phyloP scores from a whole-genome alignment of 306 rosid genomes.

The Fagus sylvatica region DNA sequence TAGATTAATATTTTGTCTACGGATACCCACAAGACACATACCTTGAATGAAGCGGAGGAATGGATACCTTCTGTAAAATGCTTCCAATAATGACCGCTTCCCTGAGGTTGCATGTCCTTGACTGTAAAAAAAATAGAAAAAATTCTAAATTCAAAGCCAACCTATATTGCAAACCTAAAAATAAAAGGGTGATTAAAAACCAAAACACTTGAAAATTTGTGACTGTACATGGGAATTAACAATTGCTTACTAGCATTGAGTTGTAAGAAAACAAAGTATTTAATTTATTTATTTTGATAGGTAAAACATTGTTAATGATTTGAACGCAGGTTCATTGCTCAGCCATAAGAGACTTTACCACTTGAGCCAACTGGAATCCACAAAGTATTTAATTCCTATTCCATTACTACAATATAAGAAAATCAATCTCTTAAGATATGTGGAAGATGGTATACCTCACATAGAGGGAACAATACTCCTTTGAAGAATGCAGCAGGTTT shows the following conservation, averaged over 20 bases:
- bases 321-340: no score
- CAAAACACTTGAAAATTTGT: no score
- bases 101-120: constrained; percentile 76
- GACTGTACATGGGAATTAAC: no score
- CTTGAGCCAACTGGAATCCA: no score
- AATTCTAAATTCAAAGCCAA: background rate
- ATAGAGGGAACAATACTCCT: constrained; percentile 84
- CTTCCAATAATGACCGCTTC: constrained; percentile 97
- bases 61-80: constrained; percentile 74
- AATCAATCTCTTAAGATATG: constrained; percentile 2
- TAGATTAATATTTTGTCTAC: constrained; percentile 1
- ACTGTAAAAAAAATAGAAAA: constrained; percentile 55
- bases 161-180: background rate
- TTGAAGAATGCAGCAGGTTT: constrained; percentile 87
- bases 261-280: no score
- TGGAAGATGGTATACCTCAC: constrained; percentile 59
- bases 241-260: no score
- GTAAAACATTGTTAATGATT: no score
- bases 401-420: no score
- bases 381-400: no score
- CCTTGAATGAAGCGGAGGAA: constrained; percentile 97
- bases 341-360: no score
- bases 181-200: background rate
- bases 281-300: no score
- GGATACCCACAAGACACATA: constrained; percentile 24